Conservation (phyloP, 495 filamentous ascomycete species). For the Paragyromitra xinjiangensis region DNA sequence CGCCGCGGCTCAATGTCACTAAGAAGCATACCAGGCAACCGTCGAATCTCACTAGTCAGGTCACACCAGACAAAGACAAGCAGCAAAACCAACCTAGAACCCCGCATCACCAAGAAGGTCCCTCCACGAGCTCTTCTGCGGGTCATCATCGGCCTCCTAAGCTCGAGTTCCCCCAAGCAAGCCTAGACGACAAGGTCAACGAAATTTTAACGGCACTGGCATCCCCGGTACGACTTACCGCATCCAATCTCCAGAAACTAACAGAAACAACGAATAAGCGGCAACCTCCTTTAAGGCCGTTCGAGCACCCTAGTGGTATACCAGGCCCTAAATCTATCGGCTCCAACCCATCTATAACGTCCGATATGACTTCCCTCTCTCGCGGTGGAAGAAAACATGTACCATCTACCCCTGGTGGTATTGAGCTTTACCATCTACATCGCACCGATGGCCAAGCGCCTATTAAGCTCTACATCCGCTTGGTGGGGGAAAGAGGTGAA, state of each 20-base stretch:
- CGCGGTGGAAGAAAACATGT: slow-evolving; percentile 61
- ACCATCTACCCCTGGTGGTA: slow-evolving; percentile 68
- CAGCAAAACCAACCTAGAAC: slow-evolving; percentile 13
- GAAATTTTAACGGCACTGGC: slow-evolving; percentile 83
- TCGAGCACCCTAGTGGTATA: slow-evolving; percentile 54
- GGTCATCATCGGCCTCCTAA: slow-evolving; percentile 39
- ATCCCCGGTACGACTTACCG: slow-evolving; percentile 77
- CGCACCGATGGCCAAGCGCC: slow-evolving; percentile 81
- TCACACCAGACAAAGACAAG: slow-evolving; percentile 44
- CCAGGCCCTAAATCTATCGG: slow-evolving; percentile 59
- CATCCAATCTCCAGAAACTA: slow-evolving; percentile 62
- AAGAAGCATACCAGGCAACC: slow-evolving; percentile 37
- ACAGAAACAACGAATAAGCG: slow-evolving; percentile 51
- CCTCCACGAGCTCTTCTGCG: slow-evolving; percentile 16
- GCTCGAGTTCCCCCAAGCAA: slow-evolving; percentile 63
- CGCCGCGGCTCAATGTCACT: slow-evolving; percentile 25
- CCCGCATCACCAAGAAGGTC: slow-evolving; percentile 23
- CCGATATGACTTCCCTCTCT: slow-evolving; percentile 73
- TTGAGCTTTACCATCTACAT: slow-evolving; percentile 93
- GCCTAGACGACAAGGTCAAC: slow-evolving; percentile 84
- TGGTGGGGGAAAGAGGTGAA: slow-evolving; percentile 88
- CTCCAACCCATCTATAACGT: slow-evolving; percentile 62
- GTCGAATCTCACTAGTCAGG: slow-evolving; percentile 12
- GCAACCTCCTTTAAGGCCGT: slow-evolving; percentile 38
- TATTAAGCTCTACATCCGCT: slow-evolving; percentile 90